Conservation (phyloP, 106 monocot genomes). For the Acorus calamus region DNA sequence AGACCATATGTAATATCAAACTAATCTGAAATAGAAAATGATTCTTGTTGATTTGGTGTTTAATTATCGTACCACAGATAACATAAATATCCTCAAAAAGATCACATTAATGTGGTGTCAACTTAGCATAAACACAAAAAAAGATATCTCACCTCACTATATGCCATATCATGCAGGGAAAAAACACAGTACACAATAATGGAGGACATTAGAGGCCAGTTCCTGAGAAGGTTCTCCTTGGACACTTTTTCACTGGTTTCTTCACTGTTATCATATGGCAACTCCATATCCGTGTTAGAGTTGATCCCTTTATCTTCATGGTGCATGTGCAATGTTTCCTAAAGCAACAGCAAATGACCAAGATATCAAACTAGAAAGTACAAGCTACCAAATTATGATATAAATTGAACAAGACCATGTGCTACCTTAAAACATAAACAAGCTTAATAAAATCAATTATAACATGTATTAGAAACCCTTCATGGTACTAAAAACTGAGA, state of each 20-base stretch:
- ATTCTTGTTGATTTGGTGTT: too few relatives aligned
- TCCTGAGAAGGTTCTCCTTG: constrained; percentile 38
- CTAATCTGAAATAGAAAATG: too few relatives aligned
- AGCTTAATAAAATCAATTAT: too few relatives aligned
- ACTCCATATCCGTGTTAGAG: constrained; percentile 14
- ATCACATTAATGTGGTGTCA: not conserved
- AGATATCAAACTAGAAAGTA: not conserved
- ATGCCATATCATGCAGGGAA: constrained; percentile 71
- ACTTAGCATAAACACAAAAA: not conserved
- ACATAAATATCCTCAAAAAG: not conserved
- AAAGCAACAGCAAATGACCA: not conserved
- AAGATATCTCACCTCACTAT: constrained; percentile 46
- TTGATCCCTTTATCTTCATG: constrained; percentile 14
- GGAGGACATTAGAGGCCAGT: constrained; percentile 66
- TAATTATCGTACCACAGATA: not conserved
- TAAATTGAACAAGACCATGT: not conserved
- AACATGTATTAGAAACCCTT: too few relatives aligned
- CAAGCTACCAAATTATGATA: too few relatives aligned
- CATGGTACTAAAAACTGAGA: too few relatives aligned
- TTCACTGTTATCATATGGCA: constrained; percentile 3
- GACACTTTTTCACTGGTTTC: constrained; percentile 6
- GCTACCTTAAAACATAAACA: not conserved
- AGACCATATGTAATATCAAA: too few relatives aligned
- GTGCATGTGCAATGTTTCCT: constrained; percentile 45
- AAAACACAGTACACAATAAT: constrained; percentile 56